Conservation (phyloP, 768 basidiomycete species). For the Dioszegia aurantiaca region DNA sequence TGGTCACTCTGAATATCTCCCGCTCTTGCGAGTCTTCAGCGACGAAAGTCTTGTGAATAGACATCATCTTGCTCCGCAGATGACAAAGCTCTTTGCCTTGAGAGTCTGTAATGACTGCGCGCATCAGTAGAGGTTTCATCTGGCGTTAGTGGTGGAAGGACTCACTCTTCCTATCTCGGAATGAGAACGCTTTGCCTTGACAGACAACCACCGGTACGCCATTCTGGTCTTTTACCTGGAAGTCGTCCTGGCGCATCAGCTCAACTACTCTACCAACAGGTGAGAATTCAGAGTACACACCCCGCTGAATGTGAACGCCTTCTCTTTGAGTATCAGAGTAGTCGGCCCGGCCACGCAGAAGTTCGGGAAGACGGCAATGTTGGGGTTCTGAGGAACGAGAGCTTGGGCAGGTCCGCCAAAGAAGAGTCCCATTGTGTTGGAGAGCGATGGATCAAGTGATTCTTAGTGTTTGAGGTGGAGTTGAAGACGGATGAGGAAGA, state of each 20-base stretch:
- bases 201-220: conserved; percentile 38
- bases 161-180: conserved; percentile 49
- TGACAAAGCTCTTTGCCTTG: conserved; percentile 43
- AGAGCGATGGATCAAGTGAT: too few relatives aligned
- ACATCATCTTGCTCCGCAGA: conserved; percentile 42
- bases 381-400: conserved; percentile 39
- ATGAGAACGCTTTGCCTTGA: conserved; percentile 39
- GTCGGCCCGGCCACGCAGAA: conserved; percentile 42
- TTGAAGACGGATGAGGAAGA: too few relatives aligned
- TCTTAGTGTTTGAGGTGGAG: too few relatives aligned
- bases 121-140: too few relatives aligned
- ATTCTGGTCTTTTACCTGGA: conserved; percentile 45
- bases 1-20: conserved; percentile 40
- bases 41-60: conserved; percentile 40
- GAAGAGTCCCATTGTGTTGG: conserved; percentile 38
- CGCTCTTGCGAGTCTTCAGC: conserved; percentile 30
- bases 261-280: not conserved
- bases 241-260: conserved; percentile 41
- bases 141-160: not conserved
- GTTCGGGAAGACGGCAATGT: conserved; percentile 42
- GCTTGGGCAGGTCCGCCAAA: conserved; percentile 21
- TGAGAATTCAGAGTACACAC: conserved; percentile 19
- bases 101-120: conserved; percentile 49
- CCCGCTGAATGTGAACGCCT: conserved; percentile 46
- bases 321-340: conserved; percentile 48